phyloP scores from a whole-genome alignment of 129 eudicot genomes.

The Escallonia herrerae region DNA sequence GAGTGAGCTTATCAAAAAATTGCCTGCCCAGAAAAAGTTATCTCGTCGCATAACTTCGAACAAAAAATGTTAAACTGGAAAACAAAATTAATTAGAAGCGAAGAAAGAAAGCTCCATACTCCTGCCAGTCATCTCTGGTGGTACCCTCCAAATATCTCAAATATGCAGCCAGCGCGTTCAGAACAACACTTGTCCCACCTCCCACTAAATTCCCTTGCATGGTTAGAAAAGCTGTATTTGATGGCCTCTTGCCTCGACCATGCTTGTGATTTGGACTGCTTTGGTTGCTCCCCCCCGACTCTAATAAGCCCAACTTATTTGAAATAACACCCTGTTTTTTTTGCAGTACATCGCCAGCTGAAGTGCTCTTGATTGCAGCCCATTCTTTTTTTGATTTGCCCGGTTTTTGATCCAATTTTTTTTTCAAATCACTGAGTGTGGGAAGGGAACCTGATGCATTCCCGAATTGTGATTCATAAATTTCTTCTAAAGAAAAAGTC shows the following conservation, averaged over 20 bases:
- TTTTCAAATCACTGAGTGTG: slow-evolving; percentile 52
- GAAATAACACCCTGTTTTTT: slow-evolving; percentile 26
- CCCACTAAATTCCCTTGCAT: slow-evolving; percentile 49
- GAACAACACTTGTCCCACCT: slow-evolving; percentile 61
- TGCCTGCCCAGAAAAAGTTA: too few relatives aligned
- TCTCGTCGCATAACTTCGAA: too few relatives aligned
- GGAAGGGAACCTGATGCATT: slow-evolving; percentile 59
- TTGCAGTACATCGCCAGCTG: slow-evolving; percentile 41
- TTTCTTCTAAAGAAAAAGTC: neutral
- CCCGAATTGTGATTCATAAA: neutral
- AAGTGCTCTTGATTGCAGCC: slow-evolving; percentile 37
- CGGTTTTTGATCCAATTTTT: slow-evolving; percentile 27
- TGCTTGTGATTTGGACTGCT: slow-evolving; percentile 10
- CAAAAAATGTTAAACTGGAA: too few relatives aligned
- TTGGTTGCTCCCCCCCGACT: slow-evolving; percentile 23
- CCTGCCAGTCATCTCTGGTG: slow-evolving; percentile 72
- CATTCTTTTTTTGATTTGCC: slow-evolving; percentile 32
- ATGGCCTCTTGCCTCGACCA: slow-evolving; percentile 28
- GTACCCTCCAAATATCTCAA: slow-evolving; percentile 76
- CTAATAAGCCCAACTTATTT: slow-evolving; percentile 10
- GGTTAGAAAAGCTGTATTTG: slow-evolving; percentile 50
- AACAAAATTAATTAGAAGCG: neutral
- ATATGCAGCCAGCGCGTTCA: slow-evolving; percentile 76
- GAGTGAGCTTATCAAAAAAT: too few relatives aligned
- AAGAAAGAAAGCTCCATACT: slow-evolving; percentile 36